phyloP scores from a whole-genome alignment of 495 filamentous ascomycete species.

The Annulohypoxylon maeteangense region DNA sequence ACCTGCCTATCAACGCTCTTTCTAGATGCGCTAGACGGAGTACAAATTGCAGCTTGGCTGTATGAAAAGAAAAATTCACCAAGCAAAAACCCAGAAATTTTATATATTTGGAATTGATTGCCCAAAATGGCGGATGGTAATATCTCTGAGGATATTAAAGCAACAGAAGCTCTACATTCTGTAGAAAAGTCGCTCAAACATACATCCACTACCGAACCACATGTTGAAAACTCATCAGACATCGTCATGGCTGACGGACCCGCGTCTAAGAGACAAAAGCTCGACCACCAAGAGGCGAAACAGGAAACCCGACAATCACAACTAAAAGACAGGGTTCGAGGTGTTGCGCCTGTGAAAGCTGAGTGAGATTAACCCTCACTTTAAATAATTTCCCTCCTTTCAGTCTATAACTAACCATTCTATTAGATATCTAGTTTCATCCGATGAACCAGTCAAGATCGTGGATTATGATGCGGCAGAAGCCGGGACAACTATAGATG shows the following conservation, averaged over 20 bases:
- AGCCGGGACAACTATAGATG: slow-evolving; percentile 58
- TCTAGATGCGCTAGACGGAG: background rate
- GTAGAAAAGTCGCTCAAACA: slow-evolving; percentile 28
- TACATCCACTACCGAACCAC: slow-evolving; percentile 14
- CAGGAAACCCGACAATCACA: slow-evolving; percentile 45
- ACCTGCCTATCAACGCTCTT: background rate
- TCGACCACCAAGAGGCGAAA: slow-evolving; percentile 42
- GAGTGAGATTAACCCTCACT: slow-evolving; percentile 67
- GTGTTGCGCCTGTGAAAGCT: slow-evolving; percentile 83
- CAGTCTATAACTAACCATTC: slow-evolving; percentile 35
- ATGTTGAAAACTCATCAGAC: slow-evolving; percentile 8
- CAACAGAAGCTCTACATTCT: background rate
- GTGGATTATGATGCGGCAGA: slow-evolving; percentile 79
- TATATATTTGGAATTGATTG: background rate
- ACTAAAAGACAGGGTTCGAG: slow-evolving; percentile 62
- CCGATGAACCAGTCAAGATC: slow-evolving; percentile 41
- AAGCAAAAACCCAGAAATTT: slow-evolving; percentile 19
- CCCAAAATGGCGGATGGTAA: slow-evolving; percentile 21
- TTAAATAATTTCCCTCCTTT: background rate
- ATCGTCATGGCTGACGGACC: slow-evolving; percentile 35
- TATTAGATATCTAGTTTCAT: slow-evolving; percentile 67
- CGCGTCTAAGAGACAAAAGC: slow-evolving; percentile 46
- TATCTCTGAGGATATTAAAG: slow-evolving; percentile 4
- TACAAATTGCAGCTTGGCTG: background rate
- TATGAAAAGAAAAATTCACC: slow-evolving; percentile 14